These are phyloP conservation scores for Hypomontagnella submonticulosa DNA, from an alignment of 495 filamentous ascomycete genomes.

Conservation along the genomic window DNA sequence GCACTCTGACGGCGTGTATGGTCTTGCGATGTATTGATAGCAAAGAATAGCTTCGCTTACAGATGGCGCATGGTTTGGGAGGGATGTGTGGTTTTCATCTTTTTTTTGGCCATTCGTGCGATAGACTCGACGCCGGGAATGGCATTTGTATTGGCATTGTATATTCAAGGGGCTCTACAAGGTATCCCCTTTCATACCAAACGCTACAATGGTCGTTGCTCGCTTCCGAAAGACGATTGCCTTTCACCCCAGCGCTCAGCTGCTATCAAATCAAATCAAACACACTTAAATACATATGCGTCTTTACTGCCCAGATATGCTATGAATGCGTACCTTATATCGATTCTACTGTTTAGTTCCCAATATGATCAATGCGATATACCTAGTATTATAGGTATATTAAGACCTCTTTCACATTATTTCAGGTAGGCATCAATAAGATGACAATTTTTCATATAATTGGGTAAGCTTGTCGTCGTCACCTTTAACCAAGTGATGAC, in stretches of 20 bases:
- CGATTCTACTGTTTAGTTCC: too few species aligned
- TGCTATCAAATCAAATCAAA: constrained; percentile 1
- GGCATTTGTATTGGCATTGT: constrained; percentile 28
- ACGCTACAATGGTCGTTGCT: constrained; percentile 5
- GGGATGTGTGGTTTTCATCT: constrained; percentile 13
- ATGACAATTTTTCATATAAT: background rate
- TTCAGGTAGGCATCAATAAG: constrained; percentile 17
- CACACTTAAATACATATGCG: constrained; percentile 14
- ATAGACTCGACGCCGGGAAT: constrained; percentile 28
- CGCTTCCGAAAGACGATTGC: constrained; percentile 6
- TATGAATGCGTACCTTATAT: too few species aligned
- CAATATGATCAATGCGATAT: background rate
- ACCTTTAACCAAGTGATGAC: constrained; percentile 23
- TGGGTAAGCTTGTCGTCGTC: constrained; percentile 26
- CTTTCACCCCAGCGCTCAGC: background rate
- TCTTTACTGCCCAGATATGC: too few species aligned
- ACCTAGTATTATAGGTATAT: too few species aligned
- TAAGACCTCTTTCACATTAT: background rate
- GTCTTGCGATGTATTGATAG: constrained; percentile 21
- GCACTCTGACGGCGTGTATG: constrained; percentile 11
- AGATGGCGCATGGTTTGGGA: constrained; percentile 15
- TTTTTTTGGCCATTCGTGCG: constrained; percentile 24
- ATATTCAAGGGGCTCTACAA: constrained; percentile 35
- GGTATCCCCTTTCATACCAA: constrained; percentile 27
- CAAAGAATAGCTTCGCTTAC: constrained; percentile 21